phyloP scores from a whole-genome alignment of 768 basidiomycete genomes.

The Tulasnella sp. region DNA sequence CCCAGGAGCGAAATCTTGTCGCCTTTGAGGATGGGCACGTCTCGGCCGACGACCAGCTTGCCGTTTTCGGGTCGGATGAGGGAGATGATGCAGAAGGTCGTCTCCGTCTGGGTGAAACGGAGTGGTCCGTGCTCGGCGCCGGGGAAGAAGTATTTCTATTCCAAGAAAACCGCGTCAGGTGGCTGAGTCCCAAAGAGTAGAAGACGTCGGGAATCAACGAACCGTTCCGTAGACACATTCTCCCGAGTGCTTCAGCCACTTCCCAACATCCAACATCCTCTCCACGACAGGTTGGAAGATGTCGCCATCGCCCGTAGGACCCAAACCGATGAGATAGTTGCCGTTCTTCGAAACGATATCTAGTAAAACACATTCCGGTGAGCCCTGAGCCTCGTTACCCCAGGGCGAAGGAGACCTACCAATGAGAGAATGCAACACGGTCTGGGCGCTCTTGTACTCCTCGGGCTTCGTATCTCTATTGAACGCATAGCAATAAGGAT shows the following conservation, averaged over 20 bases:
- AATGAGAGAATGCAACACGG: conserved; percentile 45
- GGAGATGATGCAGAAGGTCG: conserved; percentile 50
- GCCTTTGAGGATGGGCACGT: conserved; percentile 44
- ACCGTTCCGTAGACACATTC: conserved; percentile 54
- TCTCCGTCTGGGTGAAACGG: conserved; percentile 50
- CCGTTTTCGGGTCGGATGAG: conserved; percentile 41
- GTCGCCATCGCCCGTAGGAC: conserved; percentile 53
- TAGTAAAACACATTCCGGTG: conserved; percentile 35
- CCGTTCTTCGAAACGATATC: conserved; percentile 62
- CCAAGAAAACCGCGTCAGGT: neutral
- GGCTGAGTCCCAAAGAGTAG: too few relatives aligned
- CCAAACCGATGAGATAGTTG: conserved; percentile 54
- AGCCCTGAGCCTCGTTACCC: neutral
- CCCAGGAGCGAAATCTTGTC: conserved; percentile 46
- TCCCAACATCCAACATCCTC: conserved; percentile 49
- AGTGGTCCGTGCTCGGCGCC: conserved; percentile 39
- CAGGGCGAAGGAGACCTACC: neutral
- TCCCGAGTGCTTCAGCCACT: conserved; percentile 50
- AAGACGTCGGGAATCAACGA: conserved; percentile 28
- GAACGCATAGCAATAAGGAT: conserved; percentile 27
- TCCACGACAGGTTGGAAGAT: conserved; percentile 49
- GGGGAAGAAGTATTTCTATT: conserved; percentile 49
- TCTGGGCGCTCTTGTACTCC: conserved; percentile 49
- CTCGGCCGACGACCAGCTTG: conserved; percentile 39
- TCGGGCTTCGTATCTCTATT: conserved; percentile 33